phyloP scores from a whole-genome alignment of 805 yeast species.

The Pichia ethanolica region DNA sequence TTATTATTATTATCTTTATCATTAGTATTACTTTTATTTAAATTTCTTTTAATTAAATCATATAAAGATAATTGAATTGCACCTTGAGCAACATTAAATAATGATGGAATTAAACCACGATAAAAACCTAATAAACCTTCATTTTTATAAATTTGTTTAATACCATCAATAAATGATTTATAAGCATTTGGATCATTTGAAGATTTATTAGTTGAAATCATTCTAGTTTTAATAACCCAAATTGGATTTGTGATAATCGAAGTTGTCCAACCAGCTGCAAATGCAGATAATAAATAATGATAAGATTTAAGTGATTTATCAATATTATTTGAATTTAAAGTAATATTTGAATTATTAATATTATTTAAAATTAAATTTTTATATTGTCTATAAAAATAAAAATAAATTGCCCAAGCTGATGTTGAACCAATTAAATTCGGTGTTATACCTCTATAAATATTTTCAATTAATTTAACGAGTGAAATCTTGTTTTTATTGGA shows the following conservation, averaged over 20 bases:
- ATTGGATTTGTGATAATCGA: constrained; percentile 81
- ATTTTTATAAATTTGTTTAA: constrained; percentile 34
- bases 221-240: constrained; percentile 92
- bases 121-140: constrained; percentile 74
- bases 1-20: constrained; percentile 10
- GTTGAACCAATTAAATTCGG: constrained; percentile 83
- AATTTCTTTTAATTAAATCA: constrained; percentile 57
- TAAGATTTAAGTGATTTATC: constrained; percentile 30
- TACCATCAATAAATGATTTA: constrained; percentile 49
- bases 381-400: constrained; percentile 61
- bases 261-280: constrained; percentile 68
- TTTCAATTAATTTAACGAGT: constrained; percentile 15
- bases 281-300: constrained; percentile 48
- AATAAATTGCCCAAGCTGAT: constrained; percentile 84
- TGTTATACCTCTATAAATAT: constrained; percentile 64
- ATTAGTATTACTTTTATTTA: constrained; percentile 9
- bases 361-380: constrained; percentile 29
- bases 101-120: constrained; percentile 68
- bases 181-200: constrained; percentile 44
- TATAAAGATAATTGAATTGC: constrained; percentile 83
- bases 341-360: too few species aligned
- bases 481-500: constrained; percentile 1
- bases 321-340: neutral
- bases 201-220: constrained; percentile 48
- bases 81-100: constrained; percentile 82